Percentiles rank a stretch among this genome's conserved stretches.
Evolutionary conservation across 1,284 basidiomycete species (phyloP).

Genomic region (Hemileia vastatrix): DNA sequence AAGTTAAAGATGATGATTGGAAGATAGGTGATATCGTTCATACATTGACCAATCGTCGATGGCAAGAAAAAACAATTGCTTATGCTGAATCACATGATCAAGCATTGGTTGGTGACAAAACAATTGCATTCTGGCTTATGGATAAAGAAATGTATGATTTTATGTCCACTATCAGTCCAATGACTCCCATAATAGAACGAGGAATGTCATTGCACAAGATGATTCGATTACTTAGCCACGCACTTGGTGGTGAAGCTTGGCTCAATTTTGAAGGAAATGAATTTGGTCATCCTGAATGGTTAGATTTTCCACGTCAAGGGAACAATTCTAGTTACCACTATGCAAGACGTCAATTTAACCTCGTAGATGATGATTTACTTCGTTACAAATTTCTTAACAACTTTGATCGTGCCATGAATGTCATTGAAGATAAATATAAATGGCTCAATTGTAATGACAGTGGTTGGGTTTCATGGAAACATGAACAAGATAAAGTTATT

Average conservation of each 20-base stretch:
- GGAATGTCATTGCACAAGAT: slow-evolving; percentile 39
- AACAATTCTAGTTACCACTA: slow-evolving; percentile 37
- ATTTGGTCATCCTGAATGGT: slow-evolving; percentile 40
- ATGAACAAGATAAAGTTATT: slow-evolving; percentile 88
- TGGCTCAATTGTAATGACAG: slow-evolving; percentile 29
- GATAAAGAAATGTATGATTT: slow-evolving; percentile 99
- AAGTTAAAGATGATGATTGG: slow-evolving; percentile 87
- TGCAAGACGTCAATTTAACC: slow-evolving; percentile 37
- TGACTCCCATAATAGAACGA: too few relatives aligned
- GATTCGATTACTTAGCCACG: slow-evolving; percentile 38
- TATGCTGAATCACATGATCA: slow-evolving; percentile 97
- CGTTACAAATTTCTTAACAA: slow-evolving; percentile 36
- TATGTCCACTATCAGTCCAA: too few relatives aligned
- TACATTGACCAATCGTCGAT: slow-evolving; percentile 78
- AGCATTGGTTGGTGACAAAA: slow-evolving; percentile 95
- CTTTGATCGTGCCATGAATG: slow-evolving; percentile 38
- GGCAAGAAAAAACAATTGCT: slow-evolving; percentile 81
- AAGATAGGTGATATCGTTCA: slow-evolving; percentile 74
- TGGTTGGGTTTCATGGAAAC: slow-evolving; percentile 26
- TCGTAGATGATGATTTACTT: slow-evolving; percentile 32
- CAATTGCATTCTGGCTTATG: slow-evolving; percentile 97
- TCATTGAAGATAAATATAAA: slow-evolving; percentile 26
- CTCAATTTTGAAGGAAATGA: slow-evolving; percentile 40
- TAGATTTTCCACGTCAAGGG: slow-evolving; percentile 37
- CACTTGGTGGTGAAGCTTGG: slow-evolving; percentile 37